Base-by-base conservation (phyloP, 768 basidiomycete genomes). In the Sporobolomyces roseus region DNA sequence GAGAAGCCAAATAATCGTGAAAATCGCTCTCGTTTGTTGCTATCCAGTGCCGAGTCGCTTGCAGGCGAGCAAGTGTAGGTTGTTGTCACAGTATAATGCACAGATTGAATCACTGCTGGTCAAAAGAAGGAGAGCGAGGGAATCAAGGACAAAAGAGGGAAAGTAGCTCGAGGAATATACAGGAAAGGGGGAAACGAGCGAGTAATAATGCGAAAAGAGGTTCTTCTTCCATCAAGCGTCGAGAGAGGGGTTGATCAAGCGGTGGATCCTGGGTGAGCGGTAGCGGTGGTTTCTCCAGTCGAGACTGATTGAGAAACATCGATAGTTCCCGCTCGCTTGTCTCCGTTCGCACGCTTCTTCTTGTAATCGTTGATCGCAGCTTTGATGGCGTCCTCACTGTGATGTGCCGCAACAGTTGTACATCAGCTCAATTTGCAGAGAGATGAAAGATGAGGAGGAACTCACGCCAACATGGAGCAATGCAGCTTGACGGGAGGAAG, bases 281-380 rank as follows among this genome's bases (percentile, higher is more conserved):
- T 54, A 8, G 72, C 68, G 25, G 36, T 63, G 3, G 72, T 74
- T 48, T 61, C 16, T 12, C 72, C 69, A 2, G 65, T 66, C 19
- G 56, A 29, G 29, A 61, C 74, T 8, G 61, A 61, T 63, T 73
- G 71, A 10, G 62, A 58, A 21, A 75, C 87, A 77, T 89, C 86
- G 66, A 90, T 86, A 76, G 85, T 87, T 41, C 86, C 84, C n/a
- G 83, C 74, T 50, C 60, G 56, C 85, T 81, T 75, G 84, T 83
- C 29, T 84, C 81, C 68, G 74, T 83, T 82, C 68, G 78, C 80
- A 36, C 49, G 53, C 30, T 35, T 87, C 83, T 99, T 99, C 68
- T 85, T 84, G 76, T 98, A 98, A 78, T 98, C 89, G 74, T 91
- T 89, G 79, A 99, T 99, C 49, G 96, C 96, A 16, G 93, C 94